Percentiles rank a stretch among this genome's conserved stretches.
phyloP scores from a whole-genome alignment of 331 rosid species.

The Cydonia oblonga region DNA sequence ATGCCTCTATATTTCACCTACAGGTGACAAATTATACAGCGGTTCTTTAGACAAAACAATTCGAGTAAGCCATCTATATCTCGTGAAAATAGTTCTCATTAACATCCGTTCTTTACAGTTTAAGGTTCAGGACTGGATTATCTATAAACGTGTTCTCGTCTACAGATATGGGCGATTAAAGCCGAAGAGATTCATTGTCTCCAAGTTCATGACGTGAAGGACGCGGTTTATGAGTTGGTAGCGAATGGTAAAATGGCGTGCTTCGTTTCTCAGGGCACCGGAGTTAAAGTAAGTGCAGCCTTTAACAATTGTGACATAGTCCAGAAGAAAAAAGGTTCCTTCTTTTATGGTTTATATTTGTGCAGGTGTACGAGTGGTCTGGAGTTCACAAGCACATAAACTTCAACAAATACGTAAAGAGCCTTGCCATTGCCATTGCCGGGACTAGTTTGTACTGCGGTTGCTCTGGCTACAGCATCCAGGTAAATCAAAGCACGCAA shows the following conservation, averaged over 20 bases:
- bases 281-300: conserved; percentile 57
- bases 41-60: conserved; percentile 89
- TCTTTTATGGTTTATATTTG: background rate
- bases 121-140: no score
- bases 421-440: conserved; percentile 59
- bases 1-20: conserved; percentile 40
- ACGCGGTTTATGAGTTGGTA: conserved; percentile 52
- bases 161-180: conserved; percentile 58
- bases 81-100: no score
- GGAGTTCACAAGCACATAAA: conserved; percentile 59
- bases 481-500: conserved; percentile 25
- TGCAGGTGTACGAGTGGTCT: conserved; percentile 56
- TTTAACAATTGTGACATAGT: background rate
- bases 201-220: conserved; percentile 68
- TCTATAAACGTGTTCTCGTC: background rate
- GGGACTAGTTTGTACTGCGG: conserved; percentile 75
- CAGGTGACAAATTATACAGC: conserved; percentile 63
- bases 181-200: conserved; percentile 57
- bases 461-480: conserved; percentile 74
- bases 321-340: background rate
- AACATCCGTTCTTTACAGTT: no score
- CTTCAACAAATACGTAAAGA: conserved; percentile 67
- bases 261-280: conserved; percentile 74
- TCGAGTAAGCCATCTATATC: conserved; percentile 37
- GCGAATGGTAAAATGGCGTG: conserved; percentile 57